Evolutionary conservation across 2,329 filamentous ascomycete species (phyloP).

Genomic region (Kalmusia sp.): DNA sequence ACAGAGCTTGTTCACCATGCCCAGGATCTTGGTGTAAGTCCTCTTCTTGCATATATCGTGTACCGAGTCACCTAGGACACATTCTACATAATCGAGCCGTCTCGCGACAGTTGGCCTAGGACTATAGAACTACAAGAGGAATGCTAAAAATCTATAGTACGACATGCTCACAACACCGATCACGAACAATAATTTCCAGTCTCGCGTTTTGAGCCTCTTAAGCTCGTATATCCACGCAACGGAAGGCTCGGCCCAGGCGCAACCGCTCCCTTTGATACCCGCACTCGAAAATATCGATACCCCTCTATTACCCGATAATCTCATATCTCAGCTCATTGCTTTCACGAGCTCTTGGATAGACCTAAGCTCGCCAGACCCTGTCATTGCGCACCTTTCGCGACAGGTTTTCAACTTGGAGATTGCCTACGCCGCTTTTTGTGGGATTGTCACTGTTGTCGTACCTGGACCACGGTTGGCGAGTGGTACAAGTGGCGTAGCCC

Average conservation of each 20-base stretch:
- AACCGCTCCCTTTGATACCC: conserved; percentile 55
- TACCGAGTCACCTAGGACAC: no score
- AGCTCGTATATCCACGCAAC: conserved; percentile 60
- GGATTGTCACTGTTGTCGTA: conserved; percentile 81
- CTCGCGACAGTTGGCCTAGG: no score
- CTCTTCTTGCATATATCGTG: no score
- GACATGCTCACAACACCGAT: conserved; percentile 80
- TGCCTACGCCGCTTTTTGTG: conserved; percentile 94
- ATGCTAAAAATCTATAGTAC: conserved; percentile 63
- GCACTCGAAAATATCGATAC: conserved; percentile 84
- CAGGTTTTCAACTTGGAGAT: conserved; percentile 92
- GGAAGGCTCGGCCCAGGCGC: conserved; percentile 44
- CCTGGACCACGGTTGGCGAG: conserved; percentile 75
- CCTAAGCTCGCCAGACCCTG: conserved; percentile 79
- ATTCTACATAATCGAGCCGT: no score
- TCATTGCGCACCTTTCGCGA: conserved; percentile 84
- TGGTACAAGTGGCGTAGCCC: conserved; percentile 64
- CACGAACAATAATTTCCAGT: conserved; percentile 75
- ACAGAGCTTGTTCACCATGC: conserved; percentile 71
- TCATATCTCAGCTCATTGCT: conserved; percentile 76
- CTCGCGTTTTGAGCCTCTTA: conserved; percentile 70
- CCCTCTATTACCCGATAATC: conserved; percentile 70
- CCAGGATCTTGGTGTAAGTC: conserved; percentile 71
- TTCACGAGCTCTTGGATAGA: conserved; percentile 94
- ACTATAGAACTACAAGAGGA: no score